Evolutionary conservation across 495 filamentous ascomycete genomes (phyloP).

Genomic region (Wilcoxina mikolae): DNA sequence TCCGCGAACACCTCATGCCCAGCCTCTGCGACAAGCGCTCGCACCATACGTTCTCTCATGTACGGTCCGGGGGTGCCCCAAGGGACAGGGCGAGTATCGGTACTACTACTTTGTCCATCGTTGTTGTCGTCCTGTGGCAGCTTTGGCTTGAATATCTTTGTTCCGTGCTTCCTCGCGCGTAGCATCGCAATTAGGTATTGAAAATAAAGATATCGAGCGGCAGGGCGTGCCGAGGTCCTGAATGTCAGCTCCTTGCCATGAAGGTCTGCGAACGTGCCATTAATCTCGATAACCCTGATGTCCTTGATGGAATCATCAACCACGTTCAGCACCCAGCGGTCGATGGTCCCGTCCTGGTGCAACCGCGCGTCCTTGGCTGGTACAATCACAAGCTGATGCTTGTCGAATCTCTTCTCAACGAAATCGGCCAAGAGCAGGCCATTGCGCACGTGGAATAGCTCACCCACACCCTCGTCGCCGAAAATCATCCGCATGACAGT

Average conservation of each 20-base stretch:
- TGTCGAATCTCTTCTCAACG: neutral
- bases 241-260: neutral
- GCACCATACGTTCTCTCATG: neutral
- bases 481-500: neutral
- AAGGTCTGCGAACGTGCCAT: neutral
- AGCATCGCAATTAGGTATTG: neutral
- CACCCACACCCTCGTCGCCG: neutral
- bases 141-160: no score
- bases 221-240: neutral
- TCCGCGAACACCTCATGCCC: neutral
- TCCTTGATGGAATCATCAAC: neutral
- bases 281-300: neutral
- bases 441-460: neutral
- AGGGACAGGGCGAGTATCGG: neutral
- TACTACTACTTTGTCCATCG: neutral
- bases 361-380: neutral
- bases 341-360: neutral
- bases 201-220: neutral
- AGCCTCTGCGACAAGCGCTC: neutral
- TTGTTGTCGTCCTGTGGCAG: no score
- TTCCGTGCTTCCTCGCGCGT: neutral
- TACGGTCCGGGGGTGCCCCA: neutral
- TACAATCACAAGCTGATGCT: neutral
- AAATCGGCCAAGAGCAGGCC: neutral
- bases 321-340: neutral